Conservation (phyloP, 148 eudicot genomes). For the Persicaria maculosa region DNA sequence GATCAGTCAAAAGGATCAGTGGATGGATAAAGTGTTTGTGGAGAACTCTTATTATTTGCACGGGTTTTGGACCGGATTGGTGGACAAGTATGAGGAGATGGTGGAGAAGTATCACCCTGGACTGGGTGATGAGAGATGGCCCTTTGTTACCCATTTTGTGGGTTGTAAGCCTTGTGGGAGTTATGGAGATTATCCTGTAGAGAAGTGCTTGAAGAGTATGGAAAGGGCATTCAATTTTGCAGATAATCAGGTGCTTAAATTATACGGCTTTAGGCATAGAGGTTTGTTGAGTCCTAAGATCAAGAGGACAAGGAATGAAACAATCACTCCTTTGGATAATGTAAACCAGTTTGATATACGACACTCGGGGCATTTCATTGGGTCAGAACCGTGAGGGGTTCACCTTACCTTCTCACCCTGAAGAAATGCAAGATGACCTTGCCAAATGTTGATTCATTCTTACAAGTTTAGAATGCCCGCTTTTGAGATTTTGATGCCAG, state of each 20-base stretch:
- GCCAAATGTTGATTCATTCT: constrained; percentile 8
- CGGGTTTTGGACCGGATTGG: constrained; percentile 84
- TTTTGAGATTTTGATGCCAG: constrained; percentile 7
- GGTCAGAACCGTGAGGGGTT: constrained; percentile 25
- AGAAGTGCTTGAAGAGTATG: constrained; percentile 88
- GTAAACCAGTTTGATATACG: constrained; percentile 61
- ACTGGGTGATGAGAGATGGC: constrained; percentile 91
- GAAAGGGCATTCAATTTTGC: constrained; percentile 94
- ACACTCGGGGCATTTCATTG: constrained; percentile 26
- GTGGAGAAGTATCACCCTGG: constrained; percentile 72
- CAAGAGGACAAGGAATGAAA: constrained; percentile 70
- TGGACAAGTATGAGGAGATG: constrained; percentile 80
- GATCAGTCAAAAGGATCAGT: constrained; percentile 44
- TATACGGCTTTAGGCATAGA: constrained; percentile 83
- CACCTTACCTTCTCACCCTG: not conserved
- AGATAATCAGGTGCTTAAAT: constrained; percentile 75
- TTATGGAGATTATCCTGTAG: constrained; percentile 75
- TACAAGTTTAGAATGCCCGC: not conserved
- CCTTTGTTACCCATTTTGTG: constrained; percentile 80
- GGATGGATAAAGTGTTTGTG: constrained; percentile 71
- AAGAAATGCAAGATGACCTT: constrained; percentile 14
- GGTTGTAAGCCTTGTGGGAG: constrained; percentile 98
- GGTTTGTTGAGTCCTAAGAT: constrained; percentile 80
- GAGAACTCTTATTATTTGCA: constrained; percentile 81
- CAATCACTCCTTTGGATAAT: constrained; percentile 44